These are phyloP conservation scores for Halenospora varia DNA, from an alignment of 495 filamentous ascomycete species.

Conservation along the genomic window DNA sequence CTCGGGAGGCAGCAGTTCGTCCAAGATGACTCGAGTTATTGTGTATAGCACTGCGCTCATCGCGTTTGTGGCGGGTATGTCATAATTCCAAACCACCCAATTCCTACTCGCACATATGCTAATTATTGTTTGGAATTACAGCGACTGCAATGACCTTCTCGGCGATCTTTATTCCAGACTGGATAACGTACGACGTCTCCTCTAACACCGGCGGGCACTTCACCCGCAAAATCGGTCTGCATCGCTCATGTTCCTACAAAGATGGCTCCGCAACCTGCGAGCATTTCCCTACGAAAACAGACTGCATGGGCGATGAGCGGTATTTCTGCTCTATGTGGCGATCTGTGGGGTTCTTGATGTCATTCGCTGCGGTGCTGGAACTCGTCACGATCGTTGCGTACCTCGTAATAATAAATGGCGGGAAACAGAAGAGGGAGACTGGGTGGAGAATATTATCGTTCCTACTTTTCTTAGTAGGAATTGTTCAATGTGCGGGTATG, in stretches of 20 bases:
- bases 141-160: conserved; percentile 75
- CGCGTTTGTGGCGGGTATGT: conserved; percentile 49
- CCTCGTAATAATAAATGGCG: conserved; percentile 68
- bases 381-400: conserved; percentile 71
- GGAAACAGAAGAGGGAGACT: conserved; percentile 65
- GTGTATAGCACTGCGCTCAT: conserved; percentile 48
- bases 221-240: conserved; percentile 72
- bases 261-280: conserved; percentile 30
- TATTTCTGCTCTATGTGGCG: conserved; percentile 93
- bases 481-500: conserved; percentile 66
- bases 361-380: conserved; percentile 71
- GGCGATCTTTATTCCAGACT: conserved; percentile 69
- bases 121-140: no score
- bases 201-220: conserved; percentile 45
- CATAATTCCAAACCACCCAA: no score
- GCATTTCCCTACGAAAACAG: conserved; percentile 55
- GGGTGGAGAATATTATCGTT: conserved; percentile 74
- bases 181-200: conserved; percentile 70
- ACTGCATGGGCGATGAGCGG: conserved; percentile 63
- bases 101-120: no score
- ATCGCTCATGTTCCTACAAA: conserved; percentile 65
- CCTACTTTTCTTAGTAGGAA: conserved; percentile 56
- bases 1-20: no score
- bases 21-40: conserved; percentile 32
- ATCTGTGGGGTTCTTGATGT: conserved; percentile 80